Evolutionary conservation across 2,329 filamentous ascomycete species (phyloP), one percentile per base, ranked within the genome.

Genomic region (Colletotrichum sp.): DNA sequence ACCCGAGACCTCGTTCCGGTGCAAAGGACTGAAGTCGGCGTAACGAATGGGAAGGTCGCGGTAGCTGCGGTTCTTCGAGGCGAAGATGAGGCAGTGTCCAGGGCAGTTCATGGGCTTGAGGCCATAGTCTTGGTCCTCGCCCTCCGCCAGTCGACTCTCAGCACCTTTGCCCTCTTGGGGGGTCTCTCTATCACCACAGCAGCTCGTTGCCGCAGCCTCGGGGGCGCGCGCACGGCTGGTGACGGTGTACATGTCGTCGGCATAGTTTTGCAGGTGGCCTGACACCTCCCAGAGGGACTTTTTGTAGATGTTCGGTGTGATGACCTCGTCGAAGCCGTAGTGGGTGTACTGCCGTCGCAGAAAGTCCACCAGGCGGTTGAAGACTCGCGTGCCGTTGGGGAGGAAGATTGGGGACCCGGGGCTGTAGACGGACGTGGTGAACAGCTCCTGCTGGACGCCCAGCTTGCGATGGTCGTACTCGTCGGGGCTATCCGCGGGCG

Each of bases 51-150:
- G 95, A 21, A 98, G 87, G 78, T 98, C 94, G 78, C 93, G 91
- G 84, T 96, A 96, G 79, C 93, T 95, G 76, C 93, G 92, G 73
- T 90, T 89, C 78, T 93, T 91, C 63, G 93, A 93, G 76, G 91
- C 93, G 83, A 98, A 98, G 77, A 98, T 91, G 78, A 98, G 88
- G 82, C 95, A 98, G 84, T 98, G 95, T 5, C 95, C 95, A 0
- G 95, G 95, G 82, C 95, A 98, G 82, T 98, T 98, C 95, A 98
- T 98, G 16, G 95, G 95, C 84, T 98, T 98, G 79, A 98, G 87
- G 21, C 95, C 95, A 84, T 95, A 98, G 77, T 95, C 93, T 78
- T 93, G 92, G 76, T 91, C 89, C 77, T 94, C 92, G 76, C 93
- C 91, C 24, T 82, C 82, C 1, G 80, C 74, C 12, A 57, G 52